Evolutionary conservation across 148 eudicot species (phyloP).

Genomic region (Fagopyrum tataricum): DNA sequence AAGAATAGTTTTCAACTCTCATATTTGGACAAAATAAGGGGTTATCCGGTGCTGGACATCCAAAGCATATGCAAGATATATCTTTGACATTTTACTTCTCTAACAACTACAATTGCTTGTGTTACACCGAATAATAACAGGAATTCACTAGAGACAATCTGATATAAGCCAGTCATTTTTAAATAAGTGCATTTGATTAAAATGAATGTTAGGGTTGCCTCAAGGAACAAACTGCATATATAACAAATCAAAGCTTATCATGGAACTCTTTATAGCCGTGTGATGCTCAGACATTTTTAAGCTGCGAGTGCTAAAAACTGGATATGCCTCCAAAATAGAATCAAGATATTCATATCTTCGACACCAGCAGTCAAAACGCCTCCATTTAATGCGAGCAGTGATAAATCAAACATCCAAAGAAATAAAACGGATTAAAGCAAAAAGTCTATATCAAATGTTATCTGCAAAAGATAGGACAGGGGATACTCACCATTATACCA

Average conservation of each 20-base stretch:
- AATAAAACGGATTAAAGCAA: not conserved
- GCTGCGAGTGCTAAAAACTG: not conserved
- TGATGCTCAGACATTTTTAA: not conserved
- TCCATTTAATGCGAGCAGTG: not conserved
- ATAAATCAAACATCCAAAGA: not conserved
- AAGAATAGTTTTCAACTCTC: not conserved
- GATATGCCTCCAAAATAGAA: not conserved
- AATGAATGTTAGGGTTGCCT: not conserved
- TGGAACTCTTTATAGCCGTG: not conserved
- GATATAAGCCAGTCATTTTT: not conserved
- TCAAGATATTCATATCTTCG: not conserved
- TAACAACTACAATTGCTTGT: not conserved
- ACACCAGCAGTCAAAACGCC: not conserved
- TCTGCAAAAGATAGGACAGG: not conserved
- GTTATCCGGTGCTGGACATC: not conserved
- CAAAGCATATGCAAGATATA: not conserved
- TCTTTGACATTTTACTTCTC: not conserved
- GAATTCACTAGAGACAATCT: not conserved
- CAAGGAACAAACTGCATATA: not conserved
- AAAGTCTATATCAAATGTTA: not conserved
- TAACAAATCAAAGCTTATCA: not conserved
- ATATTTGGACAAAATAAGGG: not conserved
- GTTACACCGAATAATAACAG: not conserved
- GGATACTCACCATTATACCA: conserved; percentile 47
- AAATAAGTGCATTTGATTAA: not conserved